Conservation (phyloP, 2,329 filamentous ascomycete species). For the Thielaviopsis populi region DNA sequence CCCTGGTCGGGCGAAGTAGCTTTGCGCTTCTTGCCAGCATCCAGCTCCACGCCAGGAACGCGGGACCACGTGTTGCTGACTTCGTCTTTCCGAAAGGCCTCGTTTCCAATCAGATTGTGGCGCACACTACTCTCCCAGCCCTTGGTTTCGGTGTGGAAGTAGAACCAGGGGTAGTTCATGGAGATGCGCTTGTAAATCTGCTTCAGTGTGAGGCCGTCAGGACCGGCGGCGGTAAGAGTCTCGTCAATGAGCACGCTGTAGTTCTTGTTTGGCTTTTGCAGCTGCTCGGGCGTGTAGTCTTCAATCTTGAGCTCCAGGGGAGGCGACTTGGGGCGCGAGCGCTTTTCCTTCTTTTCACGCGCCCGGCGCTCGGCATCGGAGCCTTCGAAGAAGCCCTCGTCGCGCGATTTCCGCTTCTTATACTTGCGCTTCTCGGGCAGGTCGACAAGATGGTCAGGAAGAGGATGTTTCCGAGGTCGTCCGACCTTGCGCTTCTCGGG, state of each 20-base stretch:
- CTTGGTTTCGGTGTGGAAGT: conserved; percentile 45
- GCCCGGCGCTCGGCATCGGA: conserved; percentile 41
- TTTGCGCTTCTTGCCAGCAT: conserved; percentile 47
- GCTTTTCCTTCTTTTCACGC: conserved; percentile 44
- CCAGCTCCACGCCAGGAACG: conserved; percentile 42
- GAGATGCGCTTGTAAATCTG: conserved; percentile 50
- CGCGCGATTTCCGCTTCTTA: conserved; percentile 45
- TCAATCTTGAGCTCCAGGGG: conserved; percentile 39
- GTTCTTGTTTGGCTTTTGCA: conserved; percentile 47
- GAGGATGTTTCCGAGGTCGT: conserved; percentile 47
- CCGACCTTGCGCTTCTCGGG: conserved; percentile 50
- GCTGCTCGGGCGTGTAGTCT: conserved; percentile 42
- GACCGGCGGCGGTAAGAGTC: conserved; percentile 38
- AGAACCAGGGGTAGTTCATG: conserved; percentile 43
- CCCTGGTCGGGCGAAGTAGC: conserved; percentile 34
- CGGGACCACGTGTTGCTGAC: conserved; percentile 42
- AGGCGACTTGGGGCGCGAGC: conserved; percentile 40
- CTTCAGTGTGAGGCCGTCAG: conserved; percentile 41
- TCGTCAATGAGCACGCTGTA: conserved; percentile 48
- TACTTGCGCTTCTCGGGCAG: conserved; percentile 50
- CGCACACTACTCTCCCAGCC: conserved; percentile 54
- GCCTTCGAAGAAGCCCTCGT: conserved; percentile 34
- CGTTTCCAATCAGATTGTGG: conserved; percentile 47
- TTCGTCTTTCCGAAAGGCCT: conserved; percentile 44
- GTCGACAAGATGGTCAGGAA: conserved; percentile 39